Base-by-base conservation (phyloP, 2,329 filamentous ascomycete species). In the Akanthomyces lecanii region DNA sequence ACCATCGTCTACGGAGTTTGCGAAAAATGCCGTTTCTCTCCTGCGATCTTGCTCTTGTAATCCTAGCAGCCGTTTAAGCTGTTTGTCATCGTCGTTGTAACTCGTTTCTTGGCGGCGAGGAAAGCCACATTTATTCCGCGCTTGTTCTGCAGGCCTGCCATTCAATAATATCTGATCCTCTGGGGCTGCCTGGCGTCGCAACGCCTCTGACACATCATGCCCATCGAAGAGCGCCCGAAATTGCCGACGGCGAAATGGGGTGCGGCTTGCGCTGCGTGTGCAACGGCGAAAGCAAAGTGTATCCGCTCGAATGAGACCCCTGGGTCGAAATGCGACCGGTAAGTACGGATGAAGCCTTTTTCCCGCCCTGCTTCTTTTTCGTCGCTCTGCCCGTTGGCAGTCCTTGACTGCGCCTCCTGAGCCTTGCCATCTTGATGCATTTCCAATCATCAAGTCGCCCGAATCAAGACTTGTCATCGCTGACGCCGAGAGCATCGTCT, bases 221-320 rank as follows among this genome's bases (percentile, higher is more conserved):
- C 63, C 18, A 62, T 42, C 54, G 63, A 57, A 51, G 67, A 70
- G 33, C 64, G 71, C 56, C 70, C 67, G 25, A 75, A 74, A 67
- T 69, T 73, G 36, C 69, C 75, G 18, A 74, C 74, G 63, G 75
- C 75, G 36, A 77, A 75, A 79, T 82, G 80, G 80, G 80, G 80
- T 18, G 79, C 79, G 4, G 80, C 80, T 1, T 82, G 80, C 56
- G 73, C 78, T 5, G 72, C 78, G 1, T 82, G 81, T 66, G 79
- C 81, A 7, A 72, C 75, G 14, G 78, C 81, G 38, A 82, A 82
- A 66, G 79, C 80, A 8, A 82, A 82, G 65, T 82, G 81, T 64
- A 75, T 82, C 51, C 76, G 79, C 10, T 75, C 78, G 7, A 76
- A 75, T 62, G 66, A 70, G 4, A 64, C 67, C 2, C 66, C 70